Evolutionary conservation across 768 basidiomycete species (phyloP), one percentile per base, ranked within the genome.

Genomic region (Serpula lacrymans): DNA sequence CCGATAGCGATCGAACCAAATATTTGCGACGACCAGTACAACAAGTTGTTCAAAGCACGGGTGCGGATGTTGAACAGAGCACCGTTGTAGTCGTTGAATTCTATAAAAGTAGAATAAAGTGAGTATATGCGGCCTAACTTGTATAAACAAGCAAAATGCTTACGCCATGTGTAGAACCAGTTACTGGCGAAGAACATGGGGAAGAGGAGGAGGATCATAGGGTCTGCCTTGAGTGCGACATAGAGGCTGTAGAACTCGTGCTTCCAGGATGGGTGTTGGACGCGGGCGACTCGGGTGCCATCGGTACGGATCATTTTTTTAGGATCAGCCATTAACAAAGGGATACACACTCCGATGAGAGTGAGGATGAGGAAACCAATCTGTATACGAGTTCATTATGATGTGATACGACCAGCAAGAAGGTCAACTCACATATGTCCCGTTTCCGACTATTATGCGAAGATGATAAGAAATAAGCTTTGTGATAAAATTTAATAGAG

Each of bases 81-180:
- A 16, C 68, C 76, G 52, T 88, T 89, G 62, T 70, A 87, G 35
- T 77, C 80, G 47, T 82, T 86, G 63, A 85, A 87, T 60, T 87
- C 80, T 84, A 43, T 46, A 50, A 20, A 47, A n/a, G n/a, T n/a
- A n/a, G n/a, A n/a, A n/a, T n/a, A n/a, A n/a, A n/a, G 4, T 4
- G 24, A 25, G 6, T 7, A 17, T 41, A n/a, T 38, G 40, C 22
- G n/a, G 25, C 20, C 22, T 11, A 11, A 10, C 37, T 38, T 4
- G 14, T 14, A 10, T 6, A 28, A 20, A 39, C 33, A 6, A 13
- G 17, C 23, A 17, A 16, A 62, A 13, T 23, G 62, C 78, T 50
- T 45, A 83, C 82, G 82, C 81, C 81, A 87, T 11, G 83, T 78
- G 53, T 84, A 84, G 63, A 84, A 86, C 79, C 80, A 86, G 56